Conservation (phyloP, 345 rosid species). For the Aquilaria yunnanensis region DNA sequence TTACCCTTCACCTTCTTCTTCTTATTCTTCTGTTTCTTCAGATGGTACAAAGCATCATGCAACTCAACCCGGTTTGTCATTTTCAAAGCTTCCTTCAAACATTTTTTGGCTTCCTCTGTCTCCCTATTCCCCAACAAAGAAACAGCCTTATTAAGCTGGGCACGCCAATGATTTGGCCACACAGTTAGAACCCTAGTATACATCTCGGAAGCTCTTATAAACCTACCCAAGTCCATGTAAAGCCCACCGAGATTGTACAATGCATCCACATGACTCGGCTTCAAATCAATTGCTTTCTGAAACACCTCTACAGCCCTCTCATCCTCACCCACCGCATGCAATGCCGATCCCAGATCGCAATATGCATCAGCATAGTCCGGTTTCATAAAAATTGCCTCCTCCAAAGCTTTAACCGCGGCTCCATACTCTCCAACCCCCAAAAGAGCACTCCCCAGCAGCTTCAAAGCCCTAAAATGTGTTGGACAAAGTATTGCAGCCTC, state of each 20-base stretch:
- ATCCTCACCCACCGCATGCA: conserved; percentile 81
- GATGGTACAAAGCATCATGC: conserved; percentile 77
- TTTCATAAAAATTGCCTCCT: conserved; percentile 89
- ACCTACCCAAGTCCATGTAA: conserved; percentile 91
- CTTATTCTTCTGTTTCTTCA: conserved; percentile 74
- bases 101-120: conserved; percentile 75
- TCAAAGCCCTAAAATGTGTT: conserved; percentile 88
- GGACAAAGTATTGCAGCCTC: conserved; percentile 95
- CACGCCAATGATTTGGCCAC: conserved; percentile 94
- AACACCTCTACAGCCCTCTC: conserved; percentile 92
- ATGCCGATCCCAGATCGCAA: conserved; percentile 86
- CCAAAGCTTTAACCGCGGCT: conserved; percentile 89
- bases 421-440: conserved; percentile 89
- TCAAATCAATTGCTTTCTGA: conserved; percentile 86
- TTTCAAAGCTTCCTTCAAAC: conserved; percentile 80
- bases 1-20: conserved; percentile 33
- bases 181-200: conserved; percentile 69
- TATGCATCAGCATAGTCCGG: conserved; percentile 88
- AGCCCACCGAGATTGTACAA: conserved; percentile 88
- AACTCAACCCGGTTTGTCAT: conserved; percentile 81
- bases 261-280: conserved; percentile 83
- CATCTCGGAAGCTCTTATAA: conserved; percentile 88
- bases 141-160: conserved; percentile 84
- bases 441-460: conserved; percentile 82
- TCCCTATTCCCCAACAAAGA: conserved; percentile 84